Evolutionary conservation across 2,329 filamentous ascomycete species (phyloP).

Genomic region (Peltaster fructicola): DNA sequence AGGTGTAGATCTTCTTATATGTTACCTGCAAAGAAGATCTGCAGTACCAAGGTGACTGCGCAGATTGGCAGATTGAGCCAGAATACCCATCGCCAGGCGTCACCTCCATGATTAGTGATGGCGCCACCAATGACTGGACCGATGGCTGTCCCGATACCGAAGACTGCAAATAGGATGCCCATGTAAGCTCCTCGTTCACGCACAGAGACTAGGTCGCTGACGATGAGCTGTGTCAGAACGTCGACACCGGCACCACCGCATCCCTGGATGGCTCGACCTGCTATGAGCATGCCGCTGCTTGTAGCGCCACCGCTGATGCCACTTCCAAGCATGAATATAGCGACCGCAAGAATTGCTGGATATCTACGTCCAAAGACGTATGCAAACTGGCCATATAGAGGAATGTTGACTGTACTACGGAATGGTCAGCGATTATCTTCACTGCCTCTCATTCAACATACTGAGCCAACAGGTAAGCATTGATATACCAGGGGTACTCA

Average conservation of each 20-base stretch:
- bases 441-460: too few relatives aligned
- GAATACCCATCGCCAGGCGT: constrained; percentile 34
- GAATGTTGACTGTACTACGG: too few relatives aligned
- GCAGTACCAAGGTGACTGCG: too few relatives aligned
- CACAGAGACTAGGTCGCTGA: constrained; percentile 34
- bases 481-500: too few relatives aligned
- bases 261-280: constrained; percentile 37
- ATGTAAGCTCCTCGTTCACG: constrained; percentile 28
- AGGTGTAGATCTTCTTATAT: constrained; percentile 3
- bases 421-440: too few relatives aligned
- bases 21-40: constrained; percentile 3
- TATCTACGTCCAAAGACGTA: constrained; percentile 8
- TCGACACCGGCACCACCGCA: constrained; percentile 29
- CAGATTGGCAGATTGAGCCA: constrained; percentile 20
- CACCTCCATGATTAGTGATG: constrained; percentile 15
- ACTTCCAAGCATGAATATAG: constrained; percentile 35
- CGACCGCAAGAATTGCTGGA: constrained; percentile 24
- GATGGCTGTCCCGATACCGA: constrained; percentile 24
- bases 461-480: too few relatives aligned
- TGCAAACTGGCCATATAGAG: constrained; percentile 4
- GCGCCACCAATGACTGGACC: constrained; percentile 28
- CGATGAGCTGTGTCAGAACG: constrained; percentile 30
- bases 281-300: constrained; percentile 31
- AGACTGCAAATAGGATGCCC: constrained; percentile 21
- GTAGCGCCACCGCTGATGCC: constrained; percentile 33